A percentile compares a stretch with the other conserved stretches of the same genome.
Evolutionary conservation across 2,329 filamentous ascomycete species (phyloP).

Genomic region (Atkinsonella texensis): DNA sequence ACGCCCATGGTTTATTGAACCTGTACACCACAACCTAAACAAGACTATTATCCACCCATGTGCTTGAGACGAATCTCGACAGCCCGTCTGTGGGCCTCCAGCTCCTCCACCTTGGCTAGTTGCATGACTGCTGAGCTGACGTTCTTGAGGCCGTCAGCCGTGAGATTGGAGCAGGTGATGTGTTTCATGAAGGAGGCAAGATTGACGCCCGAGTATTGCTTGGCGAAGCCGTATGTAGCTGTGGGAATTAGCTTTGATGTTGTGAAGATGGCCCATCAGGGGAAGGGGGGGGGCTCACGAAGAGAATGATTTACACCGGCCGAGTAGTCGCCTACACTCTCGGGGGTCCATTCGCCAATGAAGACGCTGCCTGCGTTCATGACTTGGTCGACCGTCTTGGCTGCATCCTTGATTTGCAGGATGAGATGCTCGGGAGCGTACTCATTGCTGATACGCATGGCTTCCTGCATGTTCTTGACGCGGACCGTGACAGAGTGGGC

Average conservation of each 20-base stretch:
- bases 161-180: slow-evolving; percentile 89
- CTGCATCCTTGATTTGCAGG: slow-evolving; percentile 70
- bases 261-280: background rate
- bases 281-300: slow-evolving; percentile 50
- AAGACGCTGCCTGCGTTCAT: slow-evolving; percentile 95
- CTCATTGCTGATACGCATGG: slow-evolving; percentile 74
- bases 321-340: slow-evolving; percentile 96
- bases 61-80: slow-evolving; percentile 67
- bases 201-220: slow-evolving; percentile 97
- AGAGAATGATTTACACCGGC: slow-evolving; percentile 96
- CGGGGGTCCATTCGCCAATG: slow-evolving; percentile 90
- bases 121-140: slow-evolving; percentile 89
- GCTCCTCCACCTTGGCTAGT: slow-evolving; percentile 82
- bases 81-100: slow-evolving; percentile 85
- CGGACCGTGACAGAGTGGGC: slow-evolving; percentile 82
- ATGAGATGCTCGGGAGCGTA: slow-evolving; percentile 97
- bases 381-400: slow-evolving; percentile 62
- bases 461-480: slow-evolving; percentile 58
- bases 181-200: slow-evolving; percentile 94
- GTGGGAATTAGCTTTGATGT: background rate
- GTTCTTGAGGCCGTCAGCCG: slow-evolving; percentile 70
- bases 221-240: slow-evolving; percentile 97
- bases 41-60: slow-evolving; percentile 24
- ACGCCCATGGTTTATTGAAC: background rate
- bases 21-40: background rate